A percentile compares a stretch with the other conserved stretches of the same genome.
These are phyloP conservation scores for Eragrostis nindensis DNA, from an alignment of 176 grass and related monocot genomes.

Conservation along the genomic window DNA sequence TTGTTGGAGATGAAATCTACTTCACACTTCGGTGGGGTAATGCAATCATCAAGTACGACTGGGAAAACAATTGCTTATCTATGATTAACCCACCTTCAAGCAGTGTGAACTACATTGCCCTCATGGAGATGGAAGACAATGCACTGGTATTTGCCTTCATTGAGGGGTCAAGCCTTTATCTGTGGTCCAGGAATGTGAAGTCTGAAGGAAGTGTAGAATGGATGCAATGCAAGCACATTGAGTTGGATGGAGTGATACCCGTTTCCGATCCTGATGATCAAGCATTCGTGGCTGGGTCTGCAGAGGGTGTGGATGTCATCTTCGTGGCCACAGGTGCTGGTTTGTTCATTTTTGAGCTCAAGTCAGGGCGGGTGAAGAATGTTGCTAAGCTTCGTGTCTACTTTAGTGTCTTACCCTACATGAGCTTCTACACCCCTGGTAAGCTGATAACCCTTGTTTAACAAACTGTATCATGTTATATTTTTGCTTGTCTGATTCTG, in stretches of 20 bases:
- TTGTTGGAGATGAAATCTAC: too few species aligned
- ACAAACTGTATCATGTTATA: too few species aligned
- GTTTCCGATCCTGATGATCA: accelerated
- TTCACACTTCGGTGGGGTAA: too few species aligned
- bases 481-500: too few species aligned
- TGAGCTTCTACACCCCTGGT: background rate
- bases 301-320: background rate
- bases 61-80: background rate
- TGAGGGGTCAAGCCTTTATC: too few species aligned
- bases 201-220: background rate
- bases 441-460: too few species aligned
- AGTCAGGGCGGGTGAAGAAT: too few species aligned
- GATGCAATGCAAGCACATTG: background rate
- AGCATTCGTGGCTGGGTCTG: background rate
- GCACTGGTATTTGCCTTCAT: background rate
- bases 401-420: background rate
- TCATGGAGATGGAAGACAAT: conserved; percentile 1
- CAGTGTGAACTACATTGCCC: background rate
- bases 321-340: background rate
- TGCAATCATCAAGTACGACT: background rate
- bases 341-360: too few species aligned
- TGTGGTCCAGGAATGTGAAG: background rate
- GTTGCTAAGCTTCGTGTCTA: background rate
- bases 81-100: background rate
- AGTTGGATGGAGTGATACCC: background rate